Evolutionary conservation across 352 stramenopile species (phyloP).

Genomic region (Globisporangium echinulatum): DNA sequence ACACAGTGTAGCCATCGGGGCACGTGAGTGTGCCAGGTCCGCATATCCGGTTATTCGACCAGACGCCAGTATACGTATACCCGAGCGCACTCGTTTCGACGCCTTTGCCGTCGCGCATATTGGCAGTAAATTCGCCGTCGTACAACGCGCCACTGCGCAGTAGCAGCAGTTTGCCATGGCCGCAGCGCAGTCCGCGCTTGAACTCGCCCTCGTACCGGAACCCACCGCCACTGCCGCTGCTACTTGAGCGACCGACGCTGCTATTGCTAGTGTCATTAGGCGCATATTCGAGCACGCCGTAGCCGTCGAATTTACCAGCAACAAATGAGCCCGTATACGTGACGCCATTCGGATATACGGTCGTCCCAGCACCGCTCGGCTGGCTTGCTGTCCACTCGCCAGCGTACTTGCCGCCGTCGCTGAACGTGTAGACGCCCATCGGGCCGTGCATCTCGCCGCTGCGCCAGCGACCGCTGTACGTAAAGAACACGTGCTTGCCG

Average conservation of each 20-base stretch:
- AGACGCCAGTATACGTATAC: conserved; percentile 49
- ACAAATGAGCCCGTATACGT: conserved; percentile 60
- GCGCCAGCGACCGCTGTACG: conserved; percentile 66
- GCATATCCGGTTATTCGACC: conserved; percentile 48
- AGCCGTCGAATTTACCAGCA: conserved; percentile 54
- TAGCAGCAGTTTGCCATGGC: conserved; percentile 37
- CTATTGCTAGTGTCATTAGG: neutral
- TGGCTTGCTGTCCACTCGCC: conserved; percentile 41
- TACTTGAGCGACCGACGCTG: neutral
- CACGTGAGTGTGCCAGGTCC: conserved; percentile 39
- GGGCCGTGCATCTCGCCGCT: conserved; percentile 55
- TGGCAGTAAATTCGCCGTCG: conserved; percentile 61
- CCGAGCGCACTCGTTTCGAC: conserved; percentile 54
- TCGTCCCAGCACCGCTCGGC: conserved; percentile 35
- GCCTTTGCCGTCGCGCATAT: conserved; percentile 54
- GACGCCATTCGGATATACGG: conserved; percentile 63
- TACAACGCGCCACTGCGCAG: conserved; percentile 39
- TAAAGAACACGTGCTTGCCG: conserved; percentile 58
- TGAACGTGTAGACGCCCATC: conserved; percentile 64
- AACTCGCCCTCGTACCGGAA: conserved; percentile 68
- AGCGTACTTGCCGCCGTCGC: conserved; percentile 61
- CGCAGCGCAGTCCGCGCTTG: conserved; percentile 29
- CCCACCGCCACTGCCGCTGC: conserved; percentile 4
- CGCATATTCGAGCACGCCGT: conserved; percentile 50
- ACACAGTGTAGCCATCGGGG: conserved; percentile 34